phyloP scores from a whole-genome alignment of 1,284 basidiomycete species.

The Microbotryum silenes-acaulis region DNA sequence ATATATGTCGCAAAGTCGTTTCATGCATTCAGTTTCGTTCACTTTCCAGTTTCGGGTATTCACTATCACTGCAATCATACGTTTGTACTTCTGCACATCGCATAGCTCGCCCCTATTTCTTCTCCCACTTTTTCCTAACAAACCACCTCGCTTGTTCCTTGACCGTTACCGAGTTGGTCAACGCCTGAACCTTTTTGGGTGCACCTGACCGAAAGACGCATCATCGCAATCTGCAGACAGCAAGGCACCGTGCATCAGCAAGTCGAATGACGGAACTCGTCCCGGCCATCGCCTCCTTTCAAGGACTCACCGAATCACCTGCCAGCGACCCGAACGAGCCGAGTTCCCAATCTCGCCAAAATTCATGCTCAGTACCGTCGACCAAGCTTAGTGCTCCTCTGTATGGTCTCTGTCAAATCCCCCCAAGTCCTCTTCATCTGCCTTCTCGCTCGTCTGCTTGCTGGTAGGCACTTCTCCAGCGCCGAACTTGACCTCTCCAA shows the following conservation, averaged over 20 bases:
- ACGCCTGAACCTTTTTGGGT: conserved; percentile 9
- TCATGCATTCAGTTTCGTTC: too few relatives aligned
- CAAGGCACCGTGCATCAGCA: too few relatives aligned
- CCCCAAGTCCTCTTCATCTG: background rate
- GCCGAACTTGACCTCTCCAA: background rate
- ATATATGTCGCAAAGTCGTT: too few relatives aligned
- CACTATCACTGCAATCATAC: too few relatives aligned
- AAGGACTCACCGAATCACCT: conserved; percentile 33
- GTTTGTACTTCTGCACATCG: too few relatives aligned
- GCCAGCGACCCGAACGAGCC: conserved; percentile 28
- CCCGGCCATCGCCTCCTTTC: background rate
- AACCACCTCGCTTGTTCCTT: conserved; percentile 16
- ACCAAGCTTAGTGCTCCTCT: conserved; percentile 22
- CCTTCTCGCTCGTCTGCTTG: background rate
- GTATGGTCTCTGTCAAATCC: background rate
- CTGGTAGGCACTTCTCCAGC: background rate
- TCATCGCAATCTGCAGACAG: conserved; percentile 18
- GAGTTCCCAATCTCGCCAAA: conserved; percentile 1
- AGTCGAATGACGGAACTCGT: background rate
- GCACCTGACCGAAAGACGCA: conserved; percentile 24
- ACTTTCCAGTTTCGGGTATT: too few relatives aligned
- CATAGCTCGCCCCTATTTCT: background rate
- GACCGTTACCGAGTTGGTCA: conserved; percentile 21
- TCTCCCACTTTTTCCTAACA: background rate
- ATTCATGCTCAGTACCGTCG: conserved; percentile 16